Evolutionary conservation across 139 green algal genomes (phyloP).

Genomic region (Mychonastes homosphaera): DNA sequence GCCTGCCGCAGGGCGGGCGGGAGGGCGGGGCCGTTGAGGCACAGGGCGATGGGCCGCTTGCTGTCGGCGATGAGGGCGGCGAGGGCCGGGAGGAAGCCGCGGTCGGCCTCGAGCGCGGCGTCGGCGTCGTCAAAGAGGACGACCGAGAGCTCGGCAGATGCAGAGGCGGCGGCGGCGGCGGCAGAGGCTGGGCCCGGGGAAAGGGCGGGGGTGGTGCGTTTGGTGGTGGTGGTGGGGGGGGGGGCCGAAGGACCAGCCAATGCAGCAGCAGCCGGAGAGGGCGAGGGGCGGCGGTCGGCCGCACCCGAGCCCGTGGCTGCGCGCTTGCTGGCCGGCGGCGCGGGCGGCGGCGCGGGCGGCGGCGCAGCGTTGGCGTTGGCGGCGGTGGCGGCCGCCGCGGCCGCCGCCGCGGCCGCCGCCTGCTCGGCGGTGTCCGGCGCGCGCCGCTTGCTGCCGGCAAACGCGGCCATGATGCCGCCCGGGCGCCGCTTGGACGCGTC

Average conservation of each 20-base stretch:
- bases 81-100: conserved; percentile 25
- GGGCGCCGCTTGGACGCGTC: neutral
- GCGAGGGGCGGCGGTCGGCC: too few relatives aligned
- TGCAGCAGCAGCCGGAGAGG: too few relatives aligned
- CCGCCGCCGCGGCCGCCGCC: neutral
- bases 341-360: too few relatives aligned
- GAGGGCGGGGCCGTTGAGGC: conserved; percentile 3
- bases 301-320: too few relatives aligned
- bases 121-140: conserved; percentile 43
- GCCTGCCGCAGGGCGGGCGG: conserved; percentile 11
- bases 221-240: neutral
- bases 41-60: conserved; percentile 32
- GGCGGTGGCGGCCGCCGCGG: too few relatives aligned
- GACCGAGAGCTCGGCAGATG: conserved; percentile 21
- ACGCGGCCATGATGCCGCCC: neutral
- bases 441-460: neutral
- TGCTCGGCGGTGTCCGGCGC: neutral
- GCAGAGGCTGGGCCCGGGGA: too few relatives aligned
- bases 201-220: neutral
- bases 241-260: too few relatives aligned
- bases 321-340: too few relatives aligned
- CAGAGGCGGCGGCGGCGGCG: too few relatives aligned
- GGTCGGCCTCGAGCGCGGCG: conserved; percentile 26
- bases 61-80: conserved; percentile 21
- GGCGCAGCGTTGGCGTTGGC: too few relatives aligned